A percentile compares a stretch with the other conserved stretches of the same genome.
These are phyloP conservation scores for Aethionema arabicum DNA, from an alignment of 345 rosid genomes.

Conservation along the genomic window DNA sequence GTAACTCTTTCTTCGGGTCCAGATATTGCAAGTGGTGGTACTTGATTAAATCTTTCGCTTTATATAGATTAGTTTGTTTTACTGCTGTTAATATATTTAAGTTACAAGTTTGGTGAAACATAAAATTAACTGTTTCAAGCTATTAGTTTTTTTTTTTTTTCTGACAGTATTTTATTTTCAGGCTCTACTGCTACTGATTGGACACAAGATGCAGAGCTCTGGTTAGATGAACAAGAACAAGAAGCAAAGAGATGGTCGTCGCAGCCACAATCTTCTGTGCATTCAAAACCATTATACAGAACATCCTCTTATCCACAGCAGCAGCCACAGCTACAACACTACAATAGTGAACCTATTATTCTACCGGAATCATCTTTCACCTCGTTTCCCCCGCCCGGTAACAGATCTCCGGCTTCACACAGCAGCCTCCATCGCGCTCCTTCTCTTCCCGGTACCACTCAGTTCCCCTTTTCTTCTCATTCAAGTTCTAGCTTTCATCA, in stretches of 20 bases:
- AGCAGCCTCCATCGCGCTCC: constrained; percentile 48
- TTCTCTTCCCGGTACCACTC: constrained; percentile 53
- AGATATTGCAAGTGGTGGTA: background rate
- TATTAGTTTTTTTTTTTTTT: constrained; percentile 14
- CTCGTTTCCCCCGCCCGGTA: constrained; percentile 89
- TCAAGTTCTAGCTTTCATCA: constrained; percentile 59
- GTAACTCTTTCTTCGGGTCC: background rate
- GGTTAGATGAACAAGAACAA: constrained; percentile 70
- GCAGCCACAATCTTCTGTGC: constrained; percentile 63
- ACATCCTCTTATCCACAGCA: constrained; percentile 87
- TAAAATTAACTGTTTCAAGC: background rate
- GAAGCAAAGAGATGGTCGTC: constrained; percentile 93
- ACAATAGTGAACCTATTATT: constrained; percentile 63
- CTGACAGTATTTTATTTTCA: constrained; percentile 38
- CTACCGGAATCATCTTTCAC: constrained; percentile 70
- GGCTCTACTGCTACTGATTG: constrained; percentile 93
- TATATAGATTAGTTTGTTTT: background rate
- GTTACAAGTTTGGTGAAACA: background rate
- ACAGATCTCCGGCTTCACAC: constrained; percentile 56
- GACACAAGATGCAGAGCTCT: constrained; percentile 82
- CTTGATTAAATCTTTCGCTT: background rate
- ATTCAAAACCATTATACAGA: constrained; percentile 73
- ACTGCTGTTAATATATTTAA: background rate
- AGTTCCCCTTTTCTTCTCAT: constrained; percentile 51
- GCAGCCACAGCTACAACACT: constrained; percentile 66